These are phyloP conservation scores for Geoglossum cookeanum DNA, from an alignment of 2,329 filamentous ascomycete species.

Conservation along the genomic window DNA sequence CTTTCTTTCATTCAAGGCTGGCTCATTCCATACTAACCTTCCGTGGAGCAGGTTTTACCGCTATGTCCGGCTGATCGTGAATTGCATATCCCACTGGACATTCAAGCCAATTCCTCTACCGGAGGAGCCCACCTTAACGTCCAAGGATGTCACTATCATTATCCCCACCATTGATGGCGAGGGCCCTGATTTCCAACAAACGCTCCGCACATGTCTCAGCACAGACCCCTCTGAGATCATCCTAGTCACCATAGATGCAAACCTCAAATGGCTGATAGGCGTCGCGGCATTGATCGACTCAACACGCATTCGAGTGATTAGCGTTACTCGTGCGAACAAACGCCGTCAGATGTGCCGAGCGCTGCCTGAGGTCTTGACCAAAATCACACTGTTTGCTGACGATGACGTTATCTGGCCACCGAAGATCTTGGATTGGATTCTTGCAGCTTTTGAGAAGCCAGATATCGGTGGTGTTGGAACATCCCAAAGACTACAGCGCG, in stretches of 20 bases:
- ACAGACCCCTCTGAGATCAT: conserved; percentile 56
- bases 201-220: conserved; percentile 56
- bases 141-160: conserved; percentile 79
- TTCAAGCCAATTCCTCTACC: conserved; percentile 75
- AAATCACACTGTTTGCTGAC: conserved; percentile 81
- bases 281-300: conserved; percentile 42
- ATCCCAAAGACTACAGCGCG: conserved; percentile 66
- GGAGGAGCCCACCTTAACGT: conserved; percentile 57
- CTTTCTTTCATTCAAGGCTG: neutral
- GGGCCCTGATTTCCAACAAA: conserved; percentile 65
- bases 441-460: conserved; percentile 76
- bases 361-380: conserved; percentile 64
- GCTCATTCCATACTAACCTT: neutral
- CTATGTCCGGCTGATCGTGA: conserved; percentile 69
- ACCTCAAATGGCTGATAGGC: conserved; percentile 45
- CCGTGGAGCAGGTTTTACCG: conserved; percentile 54
- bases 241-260: conserved; percentile 71
- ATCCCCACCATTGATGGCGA: conserved; percentile 81
- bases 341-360: conserved; percentile 83
- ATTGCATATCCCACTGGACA: conserved; percentile 67
- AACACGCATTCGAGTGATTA: conserved; percentile 52
- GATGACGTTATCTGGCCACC: conserved; percentile 88
- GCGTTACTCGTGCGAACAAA: conserved; percentile 79
- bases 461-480: conserved; percentile 80
- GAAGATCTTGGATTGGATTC: conserved; percentile 73